Percentiles rank a stretch among this genome's conserved stretches.
Evolutionary conservation across 768 basidiomycete species (phyloP).

Genomic region (Lepiota brunneoincarnata): DNA sequence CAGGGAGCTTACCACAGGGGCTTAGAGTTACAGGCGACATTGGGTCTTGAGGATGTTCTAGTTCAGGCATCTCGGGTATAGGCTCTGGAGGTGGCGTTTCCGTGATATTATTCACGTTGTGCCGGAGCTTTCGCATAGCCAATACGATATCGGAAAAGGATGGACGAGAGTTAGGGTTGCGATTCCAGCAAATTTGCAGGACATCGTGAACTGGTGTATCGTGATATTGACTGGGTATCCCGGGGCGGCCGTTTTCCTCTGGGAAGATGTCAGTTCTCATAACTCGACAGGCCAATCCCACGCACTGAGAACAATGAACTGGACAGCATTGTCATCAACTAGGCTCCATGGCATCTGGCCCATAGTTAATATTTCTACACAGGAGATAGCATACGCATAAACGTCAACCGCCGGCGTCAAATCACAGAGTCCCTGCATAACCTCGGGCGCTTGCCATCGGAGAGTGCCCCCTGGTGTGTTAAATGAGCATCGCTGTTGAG

Average conservation of each 20-base stretch:
- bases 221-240: slow-evolving; percentile 41
- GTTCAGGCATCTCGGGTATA: slow-evolving; percentile 2
- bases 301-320: slow-evolving; percentile 50
- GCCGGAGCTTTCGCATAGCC: slow-evolving; percentile 45
- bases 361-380: slow-evolving; percentile 64
- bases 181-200: slow-evolving; percentile 56
- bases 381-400: slow-evolving; percentile 68
- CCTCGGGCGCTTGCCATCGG: slow-evolving; percentile 72
- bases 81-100: slow-evolving; percentile 1
- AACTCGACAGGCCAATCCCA: slow-evolving; percentile 8
- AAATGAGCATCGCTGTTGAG: background rate
- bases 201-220: slow-evolving; percentile 42
- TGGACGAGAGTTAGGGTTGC: slow-evolving; percentile 48
- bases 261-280: slow-evolving; percentile 12
- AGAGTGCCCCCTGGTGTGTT: slow-evolving; percentile 52
- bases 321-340: slow-evolving; percentile 49
- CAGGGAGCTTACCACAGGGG: slow-evolving; percentile 1
- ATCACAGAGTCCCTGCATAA: slow-evolving; percentile 46
- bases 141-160: slow-evolving; percentile 49
- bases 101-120: slow-evolving; percentile 18
- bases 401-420: slow-evolving; percentile 62
- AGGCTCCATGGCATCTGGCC: slow-evolving; percentile 60
- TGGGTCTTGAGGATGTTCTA: background rate
- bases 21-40: slow-evolving; percentile 1
- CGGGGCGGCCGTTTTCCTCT: slow-evolving; percentile 53